phyloP scores from a whole-genome alignment of 1,139 yeast species.

The Blastobotrys petasosporus region DNA sequence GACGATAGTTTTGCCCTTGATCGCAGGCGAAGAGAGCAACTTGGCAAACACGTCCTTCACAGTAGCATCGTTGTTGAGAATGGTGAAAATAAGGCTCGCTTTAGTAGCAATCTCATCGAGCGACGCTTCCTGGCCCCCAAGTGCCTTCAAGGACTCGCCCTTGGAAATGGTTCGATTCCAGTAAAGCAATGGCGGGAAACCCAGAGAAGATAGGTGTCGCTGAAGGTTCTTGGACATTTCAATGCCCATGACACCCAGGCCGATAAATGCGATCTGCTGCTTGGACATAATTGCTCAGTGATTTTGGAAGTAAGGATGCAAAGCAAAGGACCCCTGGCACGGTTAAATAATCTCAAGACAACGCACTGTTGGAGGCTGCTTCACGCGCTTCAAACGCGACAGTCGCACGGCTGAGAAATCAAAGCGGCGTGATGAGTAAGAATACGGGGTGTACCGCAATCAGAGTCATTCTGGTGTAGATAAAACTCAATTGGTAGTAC shows the following conservation, averaged over 20 bases:
- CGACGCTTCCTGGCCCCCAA: slow-evolving; percentile 19
- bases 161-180: slow-evolving; percentile 21
- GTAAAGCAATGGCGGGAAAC: slow-evolving; percentile 15
- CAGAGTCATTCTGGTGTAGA: too few relatives aligned
- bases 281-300: too few relatives aligned
- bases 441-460: too few relatives aligned
- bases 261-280: slow-evolving; percentile 10
- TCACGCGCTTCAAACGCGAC: too few relatives aligned
- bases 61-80: slow-evolving; percentile 20
- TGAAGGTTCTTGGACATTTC: slow-evolving; percentile 22
- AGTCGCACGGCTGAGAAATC: too few relatives aligned
- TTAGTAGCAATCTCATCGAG: slow-evolving; percentile 16
- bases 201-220: slow-evolving; percentile 12
- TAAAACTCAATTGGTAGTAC: too few relatives aligned
- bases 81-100: slow-evolving; percentile 18
- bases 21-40: slow-evolving; percentile 6
- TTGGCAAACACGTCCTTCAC: slow-evolving; percentile 14
- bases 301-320: too few relatives aligned
- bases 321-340: too few relatives aligned
- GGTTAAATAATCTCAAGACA: too few relatives aligned
- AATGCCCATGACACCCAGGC: slow-evolving; percentile 25
- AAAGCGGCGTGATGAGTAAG: too few relatives aligned
- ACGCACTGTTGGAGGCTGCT: too few relatives aligned
- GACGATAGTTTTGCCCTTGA: slow-evolving; percentile 24
- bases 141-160: slow-evolving; percentile 18